Evolutionary conservation across 257 asterid species (phyloP), one percentile per base, ranked within the genome.

Genomic region (Solanum commersonii): DNA sequence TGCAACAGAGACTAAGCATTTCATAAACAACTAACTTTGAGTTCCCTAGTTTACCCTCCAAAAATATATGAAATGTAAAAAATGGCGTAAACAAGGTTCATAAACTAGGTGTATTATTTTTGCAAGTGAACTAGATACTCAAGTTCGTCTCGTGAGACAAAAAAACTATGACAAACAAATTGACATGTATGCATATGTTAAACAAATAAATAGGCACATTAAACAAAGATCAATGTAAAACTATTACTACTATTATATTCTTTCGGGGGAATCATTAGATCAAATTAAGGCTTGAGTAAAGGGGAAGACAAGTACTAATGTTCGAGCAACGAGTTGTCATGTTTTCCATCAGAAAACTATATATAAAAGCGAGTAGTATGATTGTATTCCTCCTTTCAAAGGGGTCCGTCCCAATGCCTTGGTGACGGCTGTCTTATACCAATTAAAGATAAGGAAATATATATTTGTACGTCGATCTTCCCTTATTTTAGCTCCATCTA

Each of bases 261-360:
- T 87, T 76, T 78, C 52, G 38, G 89, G 89, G 89, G 93, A 86
- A 89, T 89, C 93, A 88, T 87, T 84, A 87, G 88, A 82, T 89
- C 92, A 90, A 87, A 78, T 89, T 91, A 89, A 44, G 87, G 42
- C 90, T 89, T 70, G 87, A 85, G 91, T 91, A 91, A 90, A 87
- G 88, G 89, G 74, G 84, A 85, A 89, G 89, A 22, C 74, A 89
- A 90, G 87, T 89, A 88, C 90, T 87, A 88, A 82, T 89, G 86
- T 89, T 87, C 92, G 78, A 78, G 89, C 74, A 63, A 83, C 83
- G 90, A 90, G 87, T 93, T 91, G 90, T 90, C 89, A 90, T 85
- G 88, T 81, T 87, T 90, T 88, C 84, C 87, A 67, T 88, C 90
- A 88, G 88, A 91, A 31, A 52, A 90, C 90, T 85, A 89, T 88